Evolutionary conservation across 2,329 filamentous ascomycete genomes (phyloP).

Genomic region (Aspergillus udagawae): DNA sequence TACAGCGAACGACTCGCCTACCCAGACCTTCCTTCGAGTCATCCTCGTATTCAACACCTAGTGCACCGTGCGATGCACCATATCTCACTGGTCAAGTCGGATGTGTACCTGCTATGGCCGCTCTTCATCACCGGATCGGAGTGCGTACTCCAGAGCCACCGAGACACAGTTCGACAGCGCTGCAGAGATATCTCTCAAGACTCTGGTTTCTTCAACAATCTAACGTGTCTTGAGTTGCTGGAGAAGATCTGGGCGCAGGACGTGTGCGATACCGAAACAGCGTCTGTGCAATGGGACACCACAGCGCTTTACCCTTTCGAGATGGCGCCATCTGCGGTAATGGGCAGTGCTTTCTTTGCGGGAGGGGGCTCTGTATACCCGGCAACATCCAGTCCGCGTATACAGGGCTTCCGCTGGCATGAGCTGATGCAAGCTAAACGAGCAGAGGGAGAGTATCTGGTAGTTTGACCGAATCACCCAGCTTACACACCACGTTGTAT

Average conservation of each 20-base stretch:
- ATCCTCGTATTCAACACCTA: slow-evolving; percentile 76
- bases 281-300: neutral
- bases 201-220: slow-evolving; percentile 90
- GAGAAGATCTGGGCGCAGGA: slow-evolving; percentile 72
- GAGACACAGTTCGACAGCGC: slow-evolving; percentile 71
- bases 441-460: slow-evolving; percentile 37
- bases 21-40: slow-evolving; percentile 66
- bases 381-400: slow-evolving; percentile 2
- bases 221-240: slow-evolving; percentile 77
- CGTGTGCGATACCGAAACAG: neutral
- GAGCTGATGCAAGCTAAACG: slow-evolving; percentile 35
- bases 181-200: slow-evolving; percentile 83
- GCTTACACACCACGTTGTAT: neutral
- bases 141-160: slow-evolving; percentile 76
- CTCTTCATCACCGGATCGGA: slow-evolving; percentile 87
- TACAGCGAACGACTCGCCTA: slow-evolving; percentile 85
- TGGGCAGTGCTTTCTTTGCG: neutral
- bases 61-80: slow-evolving; percentile 81
- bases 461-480: slow-evolving; percentile 22
- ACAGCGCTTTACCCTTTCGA: neutral
- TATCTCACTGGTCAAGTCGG: slow-evolving; percentile 71
- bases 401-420: slow-evolving; percentile 35
- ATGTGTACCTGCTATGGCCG: slow-evolving; percentile 92
- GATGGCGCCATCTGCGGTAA: neutral
- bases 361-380: slow-evolving; percentile 3